These are phyloP conservation scores for Aristolochia fimbriata DNA, from an alignment of 164 flowering plant species.

Conservation along the genomic window DNA sequence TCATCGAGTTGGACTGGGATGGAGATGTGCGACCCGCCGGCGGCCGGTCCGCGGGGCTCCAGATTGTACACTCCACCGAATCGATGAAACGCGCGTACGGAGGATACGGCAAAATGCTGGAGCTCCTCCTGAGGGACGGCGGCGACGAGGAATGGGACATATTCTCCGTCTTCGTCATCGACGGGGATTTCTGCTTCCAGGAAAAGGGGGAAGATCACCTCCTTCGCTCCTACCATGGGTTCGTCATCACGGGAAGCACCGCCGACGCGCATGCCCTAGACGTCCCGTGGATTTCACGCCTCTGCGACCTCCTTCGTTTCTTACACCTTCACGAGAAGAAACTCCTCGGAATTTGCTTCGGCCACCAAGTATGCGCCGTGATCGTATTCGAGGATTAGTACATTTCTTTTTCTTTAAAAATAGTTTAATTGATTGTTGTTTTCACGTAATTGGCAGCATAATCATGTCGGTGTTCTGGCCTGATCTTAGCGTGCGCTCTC, in stretches of 20 bases:
- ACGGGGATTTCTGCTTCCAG: slow-evolving; percentile 10
- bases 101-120: slow-evolving; percentile 1
- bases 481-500: slow-evolving; percentile 7
- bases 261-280: slow-evolving; percentile 9
- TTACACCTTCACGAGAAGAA: slow-evolving; percentile 5
- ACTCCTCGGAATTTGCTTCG: slow-evolving; percentile 12
- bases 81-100: slow-evolving; percentile 1
- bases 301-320: slow-evolving; percentile 1
- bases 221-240: slow-evolving; percentile 4
- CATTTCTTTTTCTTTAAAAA: background rate
- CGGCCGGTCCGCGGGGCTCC: slow-evolving; percentile 1
- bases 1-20: too few relatives aligned
- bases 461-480: background rate
- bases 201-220: background rate
- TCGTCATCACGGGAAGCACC: slow-evolving; percentile 10
- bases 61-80: background rate
- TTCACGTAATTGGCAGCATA: background rate
- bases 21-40: too few relatives aligned
- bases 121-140: slow-evolving; percentile 1
- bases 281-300: slow-evolving; percentile 3
- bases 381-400: too few relatives aligned
- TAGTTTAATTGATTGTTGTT: background rate
- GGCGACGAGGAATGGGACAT: slow-evolving; percentile 9
- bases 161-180: slow-evolving; percentile 4
- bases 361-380: slow-evolving; percentile 8